Base-by-base conservation (phyloP, 805 yeast genomes). In the Dipodascus albidus region DNA sequence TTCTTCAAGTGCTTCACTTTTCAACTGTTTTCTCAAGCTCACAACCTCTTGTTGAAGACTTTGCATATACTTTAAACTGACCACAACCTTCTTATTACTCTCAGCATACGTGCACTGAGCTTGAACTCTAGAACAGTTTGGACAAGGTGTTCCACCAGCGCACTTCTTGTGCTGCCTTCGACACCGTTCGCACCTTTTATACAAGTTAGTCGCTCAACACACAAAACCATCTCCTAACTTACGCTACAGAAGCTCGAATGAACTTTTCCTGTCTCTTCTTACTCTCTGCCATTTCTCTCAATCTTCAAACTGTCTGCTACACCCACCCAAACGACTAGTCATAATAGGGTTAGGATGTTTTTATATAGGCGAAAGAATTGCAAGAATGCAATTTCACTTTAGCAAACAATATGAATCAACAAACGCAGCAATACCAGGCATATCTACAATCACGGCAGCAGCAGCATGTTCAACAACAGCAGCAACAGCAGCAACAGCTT, bases 21-120 rank as follows among this genome's bases (percentile, higher is more conserved):
- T 27, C 20, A 38, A 4, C 44, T 38, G 44, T 15, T 9, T 33
- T 24, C 54, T 50, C 17, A 60, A 48, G 35, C 52, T 27, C 31
- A 50, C 49, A 27, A 55, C 54, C 47, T 60, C 62, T 2, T 51
- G 54, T 42, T 58, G 61, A 8, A 60, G 52, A 23, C 41, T 50
- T 20, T 56, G 60, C 20, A 58, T 41, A 20, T 57, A 58, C 48
- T 61, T 57, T 38, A 60, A 47, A 2, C 62, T 54, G 4, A 60
- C 60, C 19, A 60, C 58, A 17, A 60, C 59, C 53, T 60, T 60
- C 54, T 55, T 58, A 8, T 60, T 62, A 1, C 60, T 59, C 38
- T 60, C 62, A 15, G 55, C 58, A 50, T 60, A 60, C 3, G 59
- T 55, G 49, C 64, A 60, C 21, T 47, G 38, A 22, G 55, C 53